Conservation (phyloP, 768 basidiomycete genomes). For the Lyophyllum semitale region DNA sequence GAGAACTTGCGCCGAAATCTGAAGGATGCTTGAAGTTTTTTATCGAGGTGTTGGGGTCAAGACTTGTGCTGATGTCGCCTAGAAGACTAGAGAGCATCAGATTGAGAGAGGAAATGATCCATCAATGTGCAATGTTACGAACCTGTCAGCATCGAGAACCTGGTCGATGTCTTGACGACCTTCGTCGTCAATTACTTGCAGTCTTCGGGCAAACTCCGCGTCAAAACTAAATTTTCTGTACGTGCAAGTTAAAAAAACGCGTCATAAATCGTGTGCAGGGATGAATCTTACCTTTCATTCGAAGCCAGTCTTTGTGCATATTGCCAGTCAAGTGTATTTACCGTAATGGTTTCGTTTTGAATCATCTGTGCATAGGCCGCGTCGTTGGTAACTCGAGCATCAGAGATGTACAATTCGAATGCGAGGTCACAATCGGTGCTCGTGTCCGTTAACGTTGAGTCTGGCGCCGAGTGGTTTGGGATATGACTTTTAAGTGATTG, state of each 20-base stretch:
- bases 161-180: conserved; percentile 26
- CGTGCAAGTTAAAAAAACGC: conserved; percentile 17
- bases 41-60: conserved; percentile 3
- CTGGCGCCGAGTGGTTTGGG: conserved; percentile 16
- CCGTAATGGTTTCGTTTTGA: conserved; percentile 27
- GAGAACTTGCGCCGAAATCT: too few species aligned
- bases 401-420: conserved; percentile 26
- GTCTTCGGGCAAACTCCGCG: conserved; percentile 34
- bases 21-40: too few species aligned
- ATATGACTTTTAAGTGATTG: conserved; percentile 22
- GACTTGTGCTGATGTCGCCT: not conserved
- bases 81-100: not conserved
- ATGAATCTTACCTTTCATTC: conserved; percentile 21
- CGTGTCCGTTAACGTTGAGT: not conserved
- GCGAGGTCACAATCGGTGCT: conserved; percentile 29
- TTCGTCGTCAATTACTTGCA: conserved; percentile 31
- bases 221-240: too few species aligned
- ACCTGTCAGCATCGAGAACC: conserved; percentile 33
- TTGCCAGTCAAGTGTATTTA: conserved; percentile 26
- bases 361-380: conserved; percentile 31
- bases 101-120: not conserved
- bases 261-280: not conserved
- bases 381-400: conserved; percentile 30
- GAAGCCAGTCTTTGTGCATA: conserved; percentile 39
- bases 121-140: too few species aligned